These are phyloP conservation scores for Trifolium dubium DNA, from an alignment of 306 rosid genomes.

Conservation along the genomic window DNA sequence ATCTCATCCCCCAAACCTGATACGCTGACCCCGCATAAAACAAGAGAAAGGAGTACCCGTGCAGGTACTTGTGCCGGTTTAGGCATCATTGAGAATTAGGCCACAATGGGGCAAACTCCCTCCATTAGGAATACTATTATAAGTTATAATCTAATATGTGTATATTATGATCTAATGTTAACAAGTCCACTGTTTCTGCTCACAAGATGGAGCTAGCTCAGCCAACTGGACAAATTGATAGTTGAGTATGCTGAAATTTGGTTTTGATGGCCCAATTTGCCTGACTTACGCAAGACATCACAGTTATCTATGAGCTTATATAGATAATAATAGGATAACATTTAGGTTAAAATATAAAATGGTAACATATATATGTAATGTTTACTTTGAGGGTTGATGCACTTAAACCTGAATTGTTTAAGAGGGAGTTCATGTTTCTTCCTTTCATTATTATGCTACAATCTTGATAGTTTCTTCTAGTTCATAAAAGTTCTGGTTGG, in stretches of 20 bases:
- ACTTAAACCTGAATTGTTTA: conserved; percentile 1
- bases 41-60: neutral
- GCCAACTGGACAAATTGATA: neutral
- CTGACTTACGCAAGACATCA: conserved; percentile 1
- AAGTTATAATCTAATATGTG: neutral
- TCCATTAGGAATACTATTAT: neutral
- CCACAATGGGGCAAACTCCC: neutral
- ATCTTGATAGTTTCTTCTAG: neutral
- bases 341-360: neutral
- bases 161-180: neutral
- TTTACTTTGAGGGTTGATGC: neutral
- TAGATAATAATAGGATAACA: neutral
- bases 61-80: neutral
- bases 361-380: neutral
- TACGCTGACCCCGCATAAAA: neutral
- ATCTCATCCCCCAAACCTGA: neutral
- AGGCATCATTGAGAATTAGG: neutral
- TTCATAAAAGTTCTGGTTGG: neutral
- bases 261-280: neutral
- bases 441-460: no score
- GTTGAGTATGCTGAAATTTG: conserved; percentile 13
- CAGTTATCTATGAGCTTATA: neutral
- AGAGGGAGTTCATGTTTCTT: neutral
- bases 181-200: neutral
- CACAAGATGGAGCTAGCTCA: neutral